Conservation (phyloP, 257 asterid species). For the Cynanchum wilfordii region DNA sequence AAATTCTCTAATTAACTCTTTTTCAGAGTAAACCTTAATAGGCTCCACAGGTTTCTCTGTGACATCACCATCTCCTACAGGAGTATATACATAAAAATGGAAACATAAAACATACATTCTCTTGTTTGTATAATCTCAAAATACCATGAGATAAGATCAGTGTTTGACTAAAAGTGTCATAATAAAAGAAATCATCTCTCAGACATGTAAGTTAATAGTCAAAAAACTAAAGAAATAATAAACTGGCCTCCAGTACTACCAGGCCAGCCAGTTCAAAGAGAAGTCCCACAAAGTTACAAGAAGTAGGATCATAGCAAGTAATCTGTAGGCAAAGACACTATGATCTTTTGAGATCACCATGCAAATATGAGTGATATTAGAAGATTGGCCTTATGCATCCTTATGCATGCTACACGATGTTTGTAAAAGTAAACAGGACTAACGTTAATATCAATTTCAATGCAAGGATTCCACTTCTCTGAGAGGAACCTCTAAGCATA, state of each 20-base stretch:
- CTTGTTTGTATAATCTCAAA: not conserved
- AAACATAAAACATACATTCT: not conserved
- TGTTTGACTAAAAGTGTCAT: not conserved
- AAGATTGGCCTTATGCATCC: not conserved
- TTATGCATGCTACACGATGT: not conserved
- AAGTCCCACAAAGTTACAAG: not conserved
- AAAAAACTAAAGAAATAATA: not conserved
- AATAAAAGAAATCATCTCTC: not conserved
- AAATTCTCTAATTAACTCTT: conserved; percentile 90
- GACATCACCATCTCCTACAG: conserved; percentile 79
- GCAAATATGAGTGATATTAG: not conserved
- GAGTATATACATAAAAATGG: conserved; percentile 16
- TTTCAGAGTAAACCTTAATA: conserved; percentile 86
- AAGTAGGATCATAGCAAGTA: not conserved
- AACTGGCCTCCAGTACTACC: not conserved
- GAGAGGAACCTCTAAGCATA: not conserved
- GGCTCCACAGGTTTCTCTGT: conserved; percentile 93
- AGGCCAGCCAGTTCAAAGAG: not conserved
- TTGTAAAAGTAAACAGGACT: not conserved
- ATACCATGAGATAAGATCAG: not conserved
- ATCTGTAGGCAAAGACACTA: not conserved
- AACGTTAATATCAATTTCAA: not conserved
- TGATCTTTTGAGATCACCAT: not conserved
- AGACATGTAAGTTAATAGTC: not conserved
- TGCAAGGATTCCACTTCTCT: not conserved